Base-by-base conservation (phyloP, 768 basidiomycete genomes). In the Pulveroboletus sp. region DNA sequence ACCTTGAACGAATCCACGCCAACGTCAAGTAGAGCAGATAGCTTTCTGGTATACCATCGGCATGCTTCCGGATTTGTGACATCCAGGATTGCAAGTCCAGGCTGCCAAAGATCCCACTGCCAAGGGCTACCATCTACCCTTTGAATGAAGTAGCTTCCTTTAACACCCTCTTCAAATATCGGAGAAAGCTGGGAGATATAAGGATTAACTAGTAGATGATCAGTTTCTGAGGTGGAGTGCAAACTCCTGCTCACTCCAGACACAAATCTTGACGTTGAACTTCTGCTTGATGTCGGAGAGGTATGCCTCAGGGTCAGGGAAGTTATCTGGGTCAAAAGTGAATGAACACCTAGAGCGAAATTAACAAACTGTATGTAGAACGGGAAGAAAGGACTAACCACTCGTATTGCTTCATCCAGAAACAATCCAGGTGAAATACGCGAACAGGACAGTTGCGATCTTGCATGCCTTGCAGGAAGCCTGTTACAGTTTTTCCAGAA, bases 401-500 rank as follows among this genome's bases (percentile, higher is more conserved):
- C 65, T 84, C 80, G 58, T 84, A 82, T 63, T 80, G 78, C 57
- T 81, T 82, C 81, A 82, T 84, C 81, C 82, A 84, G 63, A 86
- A 89, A 59, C 85, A 88, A 59, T 88, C 86, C 34, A 88, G 61
- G 56, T 90, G 86, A 70, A 88, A 84, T 3, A 87, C 85, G 19
- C 84, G 76, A 23, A 87, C 83, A 16, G 72, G 73, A 53, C 82
- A 82, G 47, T 77, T 68, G 29, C 82, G 75, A 20, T 82, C 72
- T 50, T 74, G 65, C 86, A 90, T 87, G 12, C 85, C 86, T 60
- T 85, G 70, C 49, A 90, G 66, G 69, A 88, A 88, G 3, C 76
- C 69, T 5, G 81, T 78, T 14, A 90, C 87, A 0, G 87, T 88
- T 45, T 79, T 73, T 43, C 74, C 77, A 51, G 83, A 84, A 65